Evolutionary conservation across 2,329 filamentous ascomycete genomes (phyloP), one percentile per base, ranked within the genome.

Genomic region (Aureobasidium zeae): DNA sequence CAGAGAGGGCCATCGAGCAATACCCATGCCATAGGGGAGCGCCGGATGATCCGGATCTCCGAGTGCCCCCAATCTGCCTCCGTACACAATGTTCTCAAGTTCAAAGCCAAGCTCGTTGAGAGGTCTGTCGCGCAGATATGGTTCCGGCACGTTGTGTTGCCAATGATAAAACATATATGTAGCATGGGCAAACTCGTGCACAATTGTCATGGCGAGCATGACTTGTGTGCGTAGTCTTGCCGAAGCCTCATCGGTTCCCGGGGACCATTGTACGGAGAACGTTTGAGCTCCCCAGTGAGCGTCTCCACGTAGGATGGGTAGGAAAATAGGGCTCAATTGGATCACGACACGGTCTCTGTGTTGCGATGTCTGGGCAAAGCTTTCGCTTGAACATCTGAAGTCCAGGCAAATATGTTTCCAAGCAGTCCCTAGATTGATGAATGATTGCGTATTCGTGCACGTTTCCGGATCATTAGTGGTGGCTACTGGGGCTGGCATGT

Each of bases 101-200:
- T 41, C 37, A 9, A 13, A 32, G 11, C 37, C 37, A 9, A 41
- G 37, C 19, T 41, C 37, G 15, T 41, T 32, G 20, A 10, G 2
- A 8, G 37, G 37, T 2, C 10, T 19, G 5, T 41, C 37, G 8
- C 28, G 20, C 8, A 41, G 13, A 16, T 21, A 41, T 13, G 37
- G 28, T 13, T 41, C 37, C n/a, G 3, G 26, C 4, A n/a, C 3
- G 15, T 8, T 12, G 16, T n/a, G 8, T 7, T 12, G 5, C 26
- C 26, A 6, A 25, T 25, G 22, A 6, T 25, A 11, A 12, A 21
- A 10, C 1, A 15, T n/a, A 19, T 28, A 41, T 1, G 7, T 13
- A 19, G 13, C 22, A 13, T 41, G 37, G 5, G 37, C 20, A 10
- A 41, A 19, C 16, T 41, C 37, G 10, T 41, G 37, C 8, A 41